Percentiles rank a stretch among this genome's conserved stretches.
phyloP scores from a whole-genome alignment of 169 alveolate genomes.

The Plasmodium falciparum region DNA sequence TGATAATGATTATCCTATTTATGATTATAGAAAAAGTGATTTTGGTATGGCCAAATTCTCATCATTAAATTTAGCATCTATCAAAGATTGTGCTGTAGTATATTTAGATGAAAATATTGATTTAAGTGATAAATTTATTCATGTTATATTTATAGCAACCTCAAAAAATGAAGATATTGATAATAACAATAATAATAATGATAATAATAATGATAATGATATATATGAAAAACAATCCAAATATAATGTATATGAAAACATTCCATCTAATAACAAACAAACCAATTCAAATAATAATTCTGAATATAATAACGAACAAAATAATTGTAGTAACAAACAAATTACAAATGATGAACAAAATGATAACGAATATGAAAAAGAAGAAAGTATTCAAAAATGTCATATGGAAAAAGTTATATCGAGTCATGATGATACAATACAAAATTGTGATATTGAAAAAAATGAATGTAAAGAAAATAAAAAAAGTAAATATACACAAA shows the following conservation, averaged over 20 bases:
- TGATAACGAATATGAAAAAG: neutral
- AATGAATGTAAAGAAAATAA: conserved; percentile 6
- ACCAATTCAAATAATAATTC: neutral
- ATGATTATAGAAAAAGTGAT: conserved; percentile 83
- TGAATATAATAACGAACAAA: neutral
- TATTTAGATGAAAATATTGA: conserved; percentile 74
- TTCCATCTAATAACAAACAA: conserved; percentile 4
- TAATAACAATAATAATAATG: neutral
- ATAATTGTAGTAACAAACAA: neutral
- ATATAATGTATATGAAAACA: conserved; percentile 37
- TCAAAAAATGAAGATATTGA: conserved; percentile 52
- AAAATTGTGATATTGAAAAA: conserved; percentile 20
- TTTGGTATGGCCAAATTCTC: conserved; percentile 86
- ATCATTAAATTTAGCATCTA: conserved; percentile 80
- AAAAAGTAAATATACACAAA: conserved; percentile 22
- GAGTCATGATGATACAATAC: neutral
- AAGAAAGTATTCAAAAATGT: neutral
- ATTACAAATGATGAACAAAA: neutral
- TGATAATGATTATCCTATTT: conserved; percentile 81
- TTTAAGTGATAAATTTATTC: conserved; percentile 29
- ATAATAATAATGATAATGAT: neutral
- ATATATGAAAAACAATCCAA: neutral
- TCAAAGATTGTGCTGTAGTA: conserved; percentile 80
- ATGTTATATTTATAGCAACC: conserved; percentile 56
- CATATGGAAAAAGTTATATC: neutral